A percentile compares a stretch with the other conserved stretches of the same genome.
Conservation (phyloP, 2,329 filamentous ascomycete species). For the Phialophora tarda region DNA sequence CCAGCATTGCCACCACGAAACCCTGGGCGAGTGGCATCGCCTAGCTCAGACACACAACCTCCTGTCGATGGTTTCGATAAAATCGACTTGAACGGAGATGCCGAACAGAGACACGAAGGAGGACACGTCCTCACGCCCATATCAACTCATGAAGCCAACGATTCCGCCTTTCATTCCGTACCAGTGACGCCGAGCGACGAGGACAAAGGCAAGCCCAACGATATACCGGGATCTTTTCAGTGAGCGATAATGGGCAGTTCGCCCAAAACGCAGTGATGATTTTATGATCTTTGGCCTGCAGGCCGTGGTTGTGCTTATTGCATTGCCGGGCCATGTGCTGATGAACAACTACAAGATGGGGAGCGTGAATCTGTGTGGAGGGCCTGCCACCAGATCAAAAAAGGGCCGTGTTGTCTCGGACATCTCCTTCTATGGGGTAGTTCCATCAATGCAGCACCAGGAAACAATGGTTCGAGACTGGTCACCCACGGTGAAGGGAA, state of each 20-base stretch:
- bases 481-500: slow-evolving; percentile 16
- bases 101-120: slow-evolving; percentile 30
- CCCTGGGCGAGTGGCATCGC: slow-evolving; percentile 53
- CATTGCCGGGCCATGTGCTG: slow-evolving; percentile 52
- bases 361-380: slow-evolving; percentile 44
- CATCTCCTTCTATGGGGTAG: slow-evolving; percentile 16
- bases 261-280: slow-evolving; percentile 5
- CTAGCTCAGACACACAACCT: slow-evolving; percentile 38
- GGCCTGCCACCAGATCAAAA: slow-evolving; percentile 16
- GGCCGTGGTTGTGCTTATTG: not conserved
- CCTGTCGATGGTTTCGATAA: slow-evolving; percentile 44
- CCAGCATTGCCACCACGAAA: slow-evolving; percentile 80
- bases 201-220: slow-evolving; percentile 27
- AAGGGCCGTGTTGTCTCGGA: slow-evolving; percentile 25
- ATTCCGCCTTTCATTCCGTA: slow-evolving; percentile 35
- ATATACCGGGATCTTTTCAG: slow-evolving; percentile 29
- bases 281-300: slow-evolving; percentile 4
- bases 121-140: slow-evolving; percentile 21
- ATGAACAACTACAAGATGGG: slow-evolving; percentile 48
- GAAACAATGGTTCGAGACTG: slow-evolving; percentile 24
- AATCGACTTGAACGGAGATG: slow-evolving; percentile 41
- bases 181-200: slow-evolving; percentile 36
- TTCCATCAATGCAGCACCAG: slow-evolving; percentile 21
- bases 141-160: slow-evolving; percentile 25
- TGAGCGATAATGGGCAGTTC: slow-evolving; percentile 12